A percentile compares a stretch with the other conserved stretches of the same genome.
Evolutionary conservation across 2,329 filamentous ascomycete genomes (phyloP).

Genomic region (Penicillium brevicompactum): DNA sequence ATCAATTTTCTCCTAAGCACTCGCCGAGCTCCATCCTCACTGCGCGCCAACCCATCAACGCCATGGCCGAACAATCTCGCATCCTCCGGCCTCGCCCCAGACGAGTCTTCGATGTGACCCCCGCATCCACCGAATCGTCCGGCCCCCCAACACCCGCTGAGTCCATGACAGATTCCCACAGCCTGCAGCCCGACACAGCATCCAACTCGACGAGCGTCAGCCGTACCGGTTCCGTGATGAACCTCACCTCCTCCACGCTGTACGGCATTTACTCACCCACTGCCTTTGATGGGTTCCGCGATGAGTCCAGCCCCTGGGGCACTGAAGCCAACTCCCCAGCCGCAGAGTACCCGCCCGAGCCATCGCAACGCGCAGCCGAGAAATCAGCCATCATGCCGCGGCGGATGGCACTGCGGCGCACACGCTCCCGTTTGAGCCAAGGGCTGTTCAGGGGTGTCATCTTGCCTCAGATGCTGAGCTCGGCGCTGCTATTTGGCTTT

Average conservation of each 20-base stretch:
- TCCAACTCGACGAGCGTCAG: constrained; percentile 52
- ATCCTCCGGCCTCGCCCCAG: constrained; percentile 71
- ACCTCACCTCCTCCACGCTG: constrained; percentile 85
- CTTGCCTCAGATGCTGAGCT: constrained; percentile 61
- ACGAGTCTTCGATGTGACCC: constrained; percentile 67
- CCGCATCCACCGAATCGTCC: constrained; percentile 47
- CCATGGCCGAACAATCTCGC: constrained; percentile 48
- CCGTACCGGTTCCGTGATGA: constrained; percentile 76
- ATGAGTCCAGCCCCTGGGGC: constrained; percentile 74
- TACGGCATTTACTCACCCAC: constrained; percentile 85
- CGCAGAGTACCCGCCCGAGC: constrained; percentile 41
- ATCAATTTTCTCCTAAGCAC: constrained; percentile 1
- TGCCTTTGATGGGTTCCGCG: constrained; percentile 56
- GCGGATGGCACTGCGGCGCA: constrained; percentile 33
- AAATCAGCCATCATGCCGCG: constrained; percentile 32
- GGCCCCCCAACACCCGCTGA: constrained; percentile 45
- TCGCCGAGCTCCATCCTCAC: background rate
- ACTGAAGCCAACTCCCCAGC: constrained; percentile 72
- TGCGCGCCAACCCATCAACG: background rate
- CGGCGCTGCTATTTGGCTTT: constrained; percentile 70
- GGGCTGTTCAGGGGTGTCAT: constrained; percentile 44
- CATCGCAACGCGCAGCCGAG: constrained; percentile 37
- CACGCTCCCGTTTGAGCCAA: constrained; percentile 39
- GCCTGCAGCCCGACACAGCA: constrained; percentile 30
- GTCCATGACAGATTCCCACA: constrained; percentile 35